Evolutionary conservation across 2,329 filamentous ascomycete species (phyloP), one percentile per base, ranked within the genome.

Genomic region (Penicillium sclerotigenum): DNA sequence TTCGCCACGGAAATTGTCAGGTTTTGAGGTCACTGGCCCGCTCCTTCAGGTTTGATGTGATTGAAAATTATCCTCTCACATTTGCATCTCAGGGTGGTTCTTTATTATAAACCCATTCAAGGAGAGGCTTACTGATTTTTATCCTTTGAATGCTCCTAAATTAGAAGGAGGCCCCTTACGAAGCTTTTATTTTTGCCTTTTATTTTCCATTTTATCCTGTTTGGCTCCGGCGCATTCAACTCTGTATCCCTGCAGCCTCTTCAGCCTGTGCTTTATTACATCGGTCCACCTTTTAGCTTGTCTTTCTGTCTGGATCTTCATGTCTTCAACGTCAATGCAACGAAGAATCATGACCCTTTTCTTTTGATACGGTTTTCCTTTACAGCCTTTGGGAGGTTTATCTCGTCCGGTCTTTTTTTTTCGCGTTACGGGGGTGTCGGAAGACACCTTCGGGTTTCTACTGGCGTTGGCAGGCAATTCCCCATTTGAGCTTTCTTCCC

Each of bases 321-420:
- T 68, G 66, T 68, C 56, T 70, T 63, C 61, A 66, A 70, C 71
- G 66, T 65, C 64, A 72, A 71, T 72, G 66, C 68, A 72, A 73
- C 70, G 70, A 71, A 72, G 65, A 70, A 63, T 71, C 66, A 73
- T 72, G 71, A 69, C 67, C 60, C 66, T 66, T 57, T 57, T 50
- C 47, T 54, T 57, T 52, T 48, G 28, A 42, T 43, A 34, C 43
- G 45, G 38, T 45, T 55, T 58, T 53, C 38, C 28, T 47, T 41
- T 61, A 60, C 61, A 42, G 26, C 51, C 34, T 52, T 58, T 56
- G 48, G 52, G 52, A 54, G 50, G 41, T 57, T 56, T 45, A 41
- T 40, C 31, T 28, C 33, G 16, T 33, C 47, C 26, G 40, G 40
- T 53, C 26, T 60, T 53, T 38, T 13, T 52, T 43, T 54, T 47